These are phyloP conservation scores for Multifurca ochricompacta DNA, from an alignment of 768 basidiomycete genomes.

Conservation along the genomic window DNA sequence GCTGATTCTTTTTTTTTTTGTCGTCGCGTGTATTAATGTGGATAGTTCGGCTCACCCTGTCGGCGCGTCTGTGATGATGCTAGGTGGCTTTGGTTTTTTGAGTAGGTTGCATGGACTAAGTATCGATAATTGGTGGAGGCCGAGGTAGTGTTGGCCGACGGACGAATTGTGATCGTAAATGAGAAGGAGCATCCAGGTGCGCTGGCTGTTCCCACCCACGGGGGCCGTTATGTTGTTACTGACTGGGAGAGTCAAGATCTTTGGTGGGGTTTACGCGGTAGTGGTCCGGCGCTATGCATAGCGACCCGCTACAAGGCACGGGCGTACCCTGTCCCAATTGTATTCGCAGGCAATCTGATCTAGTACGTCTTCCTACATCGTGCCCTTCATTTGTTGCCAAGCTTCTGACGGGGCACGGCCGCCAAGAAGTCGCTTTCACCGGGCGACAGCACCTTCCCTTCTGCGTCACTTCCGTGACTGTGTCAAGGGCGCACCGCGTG, in stretches of 20 bases:
- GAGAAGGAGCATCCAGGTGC: slow-evolving; percentile 64
- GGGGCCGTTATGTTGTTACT: neutral
- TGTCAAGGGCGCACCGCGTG: slow-evolving; percentile 79
- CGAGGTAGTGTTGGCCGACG: slow-evolving; percentile 88
- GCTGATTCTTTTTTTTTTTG: neutral
- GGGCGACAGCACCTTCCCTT: slow-evolving; percentile 77
- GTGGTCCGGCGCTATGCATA: slow-evolving; percentile 76
- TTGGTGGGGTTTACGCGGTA: slow-evolving; percentile 84
- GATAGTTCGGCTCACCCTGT: slow-evolving; percentile 71
- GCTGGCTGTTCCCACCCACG: slow-evolving; percentile 13
- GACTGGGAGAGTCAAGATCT: slow-evolving; percentile 43
- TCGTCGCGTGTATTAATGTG: neutral
- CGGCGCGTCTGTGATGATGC: slow-evolving; percentile 71
- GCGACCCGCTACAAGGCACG: slow-evolving; percentile 85
- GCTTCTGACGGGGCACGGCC: neutral
- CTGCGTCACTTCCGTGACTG: slow-evolving; percentile 92
- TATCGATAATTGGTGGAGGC: slow-evolving; percentile 87
- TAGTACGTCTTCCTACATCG: slow-evolving; percentile 62
- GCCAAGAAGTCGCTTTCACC: slow-evolving; percentile 67
- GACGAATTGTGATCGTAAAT: slow-evolving; percentile 70
- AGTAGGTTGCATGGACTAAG: slow-evolving; percentile 79
- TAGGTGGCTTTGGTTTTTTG: slow-evolving; percentile 86
- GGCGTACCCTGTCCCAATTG: slow-evolving; percentile 83
- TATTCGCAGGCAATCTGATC: slow-evolving; percentile 88
- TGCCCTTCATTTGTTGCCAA: neutral